Conservation (phyloP, 2,329 filamentous ascomycete species). For the Furcasterigmium sp. region DNA sequence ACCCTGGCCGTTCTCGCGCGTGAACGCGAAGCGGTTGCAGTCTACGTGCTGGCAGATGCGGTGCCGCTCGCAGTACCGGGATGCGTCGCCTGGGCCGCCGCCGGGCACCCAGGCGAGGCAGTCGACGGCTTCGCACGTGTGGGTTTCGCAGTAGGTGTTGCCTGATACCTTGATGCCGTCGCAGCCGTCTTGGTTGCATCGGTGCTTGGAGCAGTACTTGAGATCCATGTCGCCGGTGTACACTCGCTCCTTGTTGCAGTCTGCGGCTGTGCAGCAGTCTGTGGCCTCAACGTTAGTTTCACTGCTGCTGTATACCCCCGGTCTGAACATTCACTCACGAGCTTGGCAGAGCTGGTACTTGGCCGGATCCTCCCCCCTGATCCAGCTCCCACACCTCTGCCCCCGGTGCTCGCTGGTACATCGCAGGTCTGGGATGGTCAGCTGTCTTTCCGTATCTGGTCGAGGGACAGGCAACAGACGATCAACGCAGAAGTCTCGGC, state of each 20-base stretch:
- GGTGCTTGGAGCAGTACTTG: constrained; percentile 20
- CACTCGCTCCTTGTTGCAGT: constrained; percentile 16
- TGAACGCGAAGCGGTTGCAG: constrained; percentile 19
- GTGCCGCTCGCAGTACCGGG: constrained; percentile 22
- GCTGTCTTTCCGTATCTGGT: background rate
- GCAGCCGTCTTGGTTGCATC: constrained; percentile 19
- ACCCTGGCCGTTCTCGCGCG: constrained; percentile 16
- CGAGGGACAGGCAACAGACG: constrained; percentile 7
- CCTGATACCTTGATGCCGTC: constrained; percentile 8
- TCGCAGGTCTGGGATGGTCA: constrained; percentile 1
- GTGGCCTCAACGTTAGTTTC: background rate
- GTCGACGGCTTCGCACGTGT: constrained; percentile 19
- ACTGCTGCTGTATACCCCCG: too few species aligned
- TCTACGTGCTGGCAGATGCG: constrained; percentile 15
- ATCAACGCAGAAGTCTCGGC: constrained; percentile 7
- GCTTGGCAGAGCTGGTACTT: constrained; percentile 9
- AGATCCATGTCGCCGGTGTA: constrained; percentile 13
- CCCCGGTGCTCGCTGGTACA: constrained; percentile 7
- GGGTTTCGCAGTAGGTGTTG: constrained; percentile 15
- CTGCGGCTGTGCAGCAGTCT: constrained; percentile 21
- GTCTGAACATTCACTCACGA: too few species aligned
- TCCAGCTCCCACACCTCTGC: constrained; percentile 6
- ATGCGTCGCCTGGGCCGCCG: constrained; percentile 10
- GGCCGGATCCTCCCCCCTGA: constrained; percentile 11
- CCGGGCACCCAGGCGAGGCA: constrained; percentile 17